A percentile compares a stretch with the other conserved stretches of the same genome.
phyloP scores from a whole-genome alignment of 768 basidiomycete species.

The Amyloporia xantha region DNA sequence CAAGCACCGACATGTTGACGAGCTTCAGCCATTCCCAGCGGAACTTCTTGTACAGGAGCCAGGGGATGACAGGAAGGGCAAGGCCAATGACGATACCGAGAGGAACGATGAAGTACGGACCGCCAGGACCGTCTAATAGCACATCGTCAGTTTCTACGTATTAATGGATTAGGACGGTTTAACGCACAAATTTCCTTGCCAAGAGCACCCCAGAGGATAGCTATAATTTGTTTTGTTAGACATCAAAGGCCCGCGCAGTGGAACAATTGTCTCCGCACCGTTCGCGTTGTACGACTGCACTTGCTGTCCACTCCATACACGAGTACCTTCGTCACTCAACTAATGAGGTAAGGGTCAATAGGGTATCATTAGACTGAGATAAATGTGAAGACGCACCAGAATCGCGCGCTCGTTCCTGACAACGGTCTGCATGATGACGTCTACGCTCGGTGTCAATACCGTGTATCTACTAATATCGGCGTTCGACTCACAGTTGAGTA shows the following conservation, averaged over 20 bases:
- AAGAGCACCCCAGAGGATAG: constrained; percentile 5
- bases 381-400: constrained; percentile 16
- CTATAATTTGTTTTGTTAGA: neutral
- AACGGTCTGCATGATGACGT: constrained; percentile 28
- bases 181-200: constrained; percentile 5
- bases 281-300: constrained; percentile 44
- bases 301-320: constrained; percentile 46
- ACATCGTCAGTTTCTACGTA: neutral
- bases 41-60: constrained; percentile 2
- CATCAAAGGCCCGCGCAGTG: neutral
- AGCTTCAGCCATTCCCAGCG: constrained; percentile 2
- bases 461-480: neutral
- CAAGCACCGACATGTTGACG: constrained; percentile 1
- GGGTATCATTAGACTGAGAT: neutral
- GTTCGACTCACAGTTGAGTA: constrained; percentile 30
- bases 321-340: constrained; percentile 42
- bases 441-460: neutral
- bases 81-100: constrained; percentile 5
- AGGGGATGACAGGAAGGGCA: constrained; percentile 3
- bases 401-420: constrained; percentile 33
- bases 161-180: neutral
- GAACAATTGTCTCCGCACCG: constrained; percentile 10
- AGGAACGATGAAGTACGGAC: constrained; percentile 5
- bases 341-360: neutral
- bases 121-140: neutral